Evolutionary conservation across 495 filamentous ascomycete species (phyloP).

Genomic region (Hypoxylon perforatum): DNA sequence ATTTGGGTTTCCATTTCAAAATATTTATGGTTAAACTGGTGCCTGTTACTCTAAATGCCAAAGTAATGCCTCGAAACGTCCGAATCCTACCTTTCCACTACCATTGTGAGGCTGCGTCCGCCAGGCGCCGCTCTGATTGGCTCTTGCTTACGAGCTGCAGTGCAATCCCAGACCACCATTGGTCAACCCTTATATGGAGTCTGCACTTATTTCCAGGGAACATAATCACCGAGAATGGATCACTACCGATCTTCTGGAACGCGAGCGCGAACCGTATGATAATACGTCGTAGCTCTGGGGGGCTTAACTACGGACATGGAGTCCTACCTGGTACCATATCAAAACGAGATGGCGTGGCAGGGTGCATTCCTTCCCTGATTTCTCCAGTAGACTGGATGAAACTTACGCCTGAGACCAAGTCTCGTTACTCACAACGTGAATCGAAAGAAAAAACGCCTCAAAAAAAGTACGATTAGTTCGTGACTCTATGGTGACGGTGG

Average conservation of each 20-base stretch:
- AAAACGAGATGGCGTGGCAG: slow-evolving; percentile 30
- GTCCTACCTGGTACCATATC: slow-evolving; percentile 16
- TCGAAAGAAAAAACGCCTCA: slow-evolving; percentile 4
- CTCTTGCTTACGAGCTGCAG: slow-evolving; percentile 34
- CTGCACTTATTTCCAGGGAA: slow-evolving; percentile 22
- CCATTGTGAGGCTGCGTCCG: slow-evolving; percentile 23
- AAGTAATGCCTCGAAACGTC: slow-evolving; percentile 13
- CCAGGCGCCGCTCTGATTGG: slow-evolving; percentile 20
- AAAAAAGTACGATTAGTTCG: slow-evolving; percentile 15
- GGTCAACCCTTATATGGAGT: slow-evolving; percentile 27
- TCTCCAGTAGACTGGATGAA: slow-evolving; percentile 14
- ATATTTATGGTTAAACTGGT: slow-evolving; percentile 11
- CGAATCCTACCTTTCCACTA: slow-evolving; percentile 28
- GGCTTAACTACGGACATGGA: slow-evolving; percentile 22
- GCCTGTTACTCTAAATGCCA: slow-evolving; percentile 18
- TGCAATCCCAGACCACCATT: slow-evolving; percentile 15
- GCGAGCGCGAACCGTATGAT: slow-evolving; percentile 3
- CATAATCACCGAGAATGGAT: slow-evolving; percentile 15
- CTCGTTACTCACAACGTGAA: slow-evolving; percentile 10
- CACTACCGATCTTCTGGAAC: slow-evolving; percentile 18
- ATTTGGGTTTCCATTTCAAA: slow-evolving; percentile 16
- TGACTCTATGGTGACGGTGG: slow-evolving; percentile 21
- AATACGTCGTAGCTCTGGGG: slow-evolving; percentile 25
- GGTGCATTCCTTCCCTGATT: slow-evolving; percentile 20
- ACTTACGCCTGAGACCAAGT: slow-evolving; percentile 10